Conservation (phyloP, 2,329 filamentous ascomycete genomes). For the Penicillium sp. region DNA sequence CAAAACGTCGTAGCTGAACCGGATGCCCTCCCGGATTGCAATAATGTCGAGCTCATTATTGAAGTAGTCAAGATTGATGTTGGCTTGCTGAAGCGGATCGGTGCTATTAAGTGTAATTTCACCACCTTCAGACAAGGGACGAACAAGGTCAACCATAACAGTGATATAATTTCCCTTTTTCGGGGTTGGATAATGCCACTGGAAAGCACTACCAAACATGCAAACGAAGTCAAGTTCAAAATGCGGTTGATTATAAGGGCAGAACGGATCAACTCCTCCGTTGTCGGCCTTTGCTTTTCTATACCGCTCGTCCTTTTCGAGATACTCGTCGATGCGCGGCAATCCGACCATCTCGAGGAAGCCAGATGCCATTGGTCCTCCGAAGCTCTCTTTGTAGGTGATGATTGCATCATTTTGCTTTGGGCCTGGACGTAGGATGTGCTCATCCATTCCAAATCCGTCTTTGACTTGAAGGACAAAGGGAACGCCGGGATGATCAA, state of each 20-base stretch:
- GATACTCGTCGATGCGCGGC: slow-evolving; percentile 58
- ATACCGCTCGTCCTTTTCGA: slow-evolving; percentile 54
- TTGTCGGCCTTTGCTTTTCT: slow-evolving; percentile 44
- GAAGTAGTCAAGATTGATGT: slow-evolving; percentile 50
- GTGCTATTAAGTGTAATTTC: slow-evolving; percentile 44
- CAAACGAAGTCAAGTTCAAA: slow-evolving; percentile 65
- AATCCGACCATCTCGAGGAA: slow-evolving; percentile 58
- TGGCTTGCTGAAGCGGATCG: slow-evolving; percentile 40
- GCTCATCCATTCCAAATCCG: slow-evolving; percentile 42
- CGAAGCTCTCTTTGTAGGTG: slow-evolving; percentile 42
- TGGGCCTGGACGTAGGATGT: slow-evolving; percentile 40
- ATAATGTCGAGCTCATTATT: slow-evolving; percentile 56
- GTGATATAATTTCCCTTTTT: slow-evolving; percentile 55
- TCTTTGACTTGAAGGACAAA: slow-evolving; percentile 48
- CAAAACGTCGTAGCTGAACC: slow-evolving; percentile 58
- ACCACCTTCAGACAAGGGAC: slow-evolving; percentile 46
- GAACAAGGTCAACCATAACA: slow-evolving; percentile 56
- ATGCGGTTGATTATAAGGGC: slow-evolving; percentile 59
- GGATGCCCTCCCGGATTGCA: slow-evolving; percentile 59
- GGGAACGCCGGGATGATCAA: slow-evolving; percentile 45
- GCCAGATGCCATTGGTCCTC: slow-evolving; percentile 44
- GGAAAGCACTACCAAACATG: slow-evolving; percentile 57
- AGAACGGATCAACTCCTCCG: slow-evolving; percentile 54
- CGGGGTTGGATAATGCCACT: slow-evolving; percentile 51
- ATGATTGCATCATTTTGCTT: slow-evolving; percentile 34